Conservation (phyloP, 805 yeast species). For the Saccharomycopsis schoenii region DNA sequence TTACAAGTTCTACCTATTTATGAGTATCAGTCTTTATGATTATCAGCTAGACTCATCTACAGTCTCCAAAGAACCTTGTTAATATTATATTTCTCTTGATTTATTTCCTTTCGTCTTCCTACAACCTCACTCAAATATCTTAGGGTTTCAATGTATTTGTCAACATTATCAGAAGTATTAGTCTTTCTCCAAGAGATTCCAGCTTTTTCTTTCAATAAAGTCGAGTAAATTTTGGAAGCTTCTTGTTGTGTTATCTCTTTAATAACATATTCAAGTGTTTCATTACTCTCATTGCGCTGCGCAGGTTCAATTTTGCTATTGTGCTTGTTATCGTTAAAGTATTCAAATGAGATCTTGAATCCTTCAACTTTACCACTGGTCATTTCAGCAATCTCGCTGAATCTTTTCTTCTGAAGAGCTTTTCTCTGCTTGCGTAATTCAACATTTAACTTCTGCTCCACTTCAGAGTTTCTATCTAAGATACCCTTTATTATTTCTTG, state of each 20-base stretch:
- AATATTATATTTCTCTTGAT: background rate
- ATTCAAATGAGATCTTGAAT: slow-evolving; percentile 30
- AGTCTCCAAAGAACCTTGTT: background rate
- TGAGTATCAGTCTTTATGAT: background rate
- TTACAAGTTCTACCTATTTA: background rate
- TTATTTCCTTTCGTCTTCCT: background rate
- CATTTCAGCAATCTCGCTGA: slow-evolving; percentile 14
- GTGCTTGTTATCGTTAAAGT: slow-evolving; percentile 15
- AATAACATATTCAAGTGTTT: slow-evolving; percentile 28
- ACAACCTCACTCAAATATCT: background rate
- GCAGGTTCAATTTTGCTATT: background rate
- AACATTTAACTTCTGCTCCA: slow-evolving; percentile 10
- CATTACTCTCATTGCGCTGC: slow-evolving; percentile 22
- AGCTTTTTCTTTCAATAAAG: slow-evolving; percentile 22
- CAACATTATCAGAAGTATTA: background rate
- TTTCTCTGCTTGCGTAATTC: background rate
- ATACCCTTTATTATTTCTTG: slow-evolving; percentile 4
- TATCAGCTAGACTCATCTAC: background rate
- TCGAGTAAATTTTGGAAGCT: slow-evolving; percentile 20
- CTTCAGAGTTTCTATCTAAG: slow-evolving; percentile 10
- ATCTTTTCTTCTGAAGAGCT: slow-evolving; percentile 5
- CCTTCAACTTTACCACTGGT: slow-evolving; percentile 24
- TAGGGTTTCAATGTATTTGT: background rate
- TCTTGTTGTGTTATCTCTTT: slow-evolving; percentile 20
- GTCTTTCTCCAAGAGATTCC: slow-evolving; percentile 3